Percentiles rank a stretch among this genome's conserved stretches.
These are phyloP conservation scores for Stylonectria norvegica DNA, from an alignment of 2,329 filamentous ascomycete species.

Conservation along the genomic window DNA sequence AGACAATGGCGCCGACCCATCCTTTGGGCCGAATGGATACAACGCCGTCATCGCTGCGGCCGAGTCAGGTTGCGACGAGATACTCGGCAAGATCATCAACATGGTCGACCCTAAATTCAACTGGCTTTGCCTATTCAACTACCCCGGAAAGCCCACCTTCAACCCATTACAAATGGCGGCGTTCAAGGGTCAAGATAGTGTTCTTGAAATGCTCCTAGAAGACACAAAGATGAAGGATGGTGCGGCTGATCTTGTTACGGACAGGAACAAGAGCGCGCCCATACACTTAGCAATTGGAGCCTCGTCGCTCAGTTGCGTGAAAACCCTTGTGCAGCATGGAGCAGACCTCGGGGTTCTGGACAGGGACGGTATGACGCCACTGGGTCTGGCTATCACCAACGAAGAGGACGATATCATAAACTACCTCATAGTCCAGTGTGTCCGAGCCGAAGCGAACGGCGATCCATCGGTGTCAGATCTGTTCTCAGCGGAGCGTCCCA, in stretches of 20 bases:
- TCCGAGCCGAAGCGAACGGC: conserved; percentile 5
- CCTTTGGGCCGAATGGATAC: conserved; percentile 8
- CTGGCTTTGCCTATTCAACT: conserved; percentile 12
- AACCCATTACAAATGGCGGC: conserved; percentile 25
- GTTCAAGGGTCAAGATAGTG: conserved; percentile 8
- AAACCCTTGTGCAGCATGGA: conserved; percentile 7
- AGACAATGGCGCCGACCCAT: conserved; percentile 16
- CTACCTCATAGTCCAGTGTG: conserved; percentile 12
- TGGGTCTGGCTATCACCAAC: conserved; percentile 10
- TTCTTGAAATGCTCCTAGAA: conserved; percentile 14
- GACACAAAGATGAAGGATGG: conserved; percentile 9
- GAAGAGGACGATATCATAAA: conserved; percentile 12
- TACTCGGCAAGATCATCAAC: conserved; percentile 17
- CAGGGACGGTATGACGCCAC: conserved; percentile 14
- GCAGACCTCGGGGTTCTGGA: conserved; percentile 16
- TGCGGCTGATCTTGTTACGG: conserved; percentile 9
- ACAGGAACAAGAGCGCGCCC: conserved; percentile 10
- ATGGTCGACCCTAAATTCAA: conserved; percentile 9
- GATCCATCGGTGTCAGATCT: conserved; percentile 5
- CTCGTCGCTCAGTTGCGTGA: conserved; percentile 18
- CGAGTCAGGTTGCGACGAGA: conserved; percentile 10
- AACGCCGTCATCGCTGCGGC: conserved; percentile 14
- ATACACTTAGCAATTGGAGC: conserved; percentile 19
- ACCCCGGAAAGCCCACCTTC: conserved; percentile 7
- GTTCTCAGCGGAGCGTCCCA: conserved; percentile 1